These are phyloP conservation scores for Amphichorda felina DNA, from an alignment of 2,329 filamentous ascomycete species.

Conservation along the genomic window DNA sequence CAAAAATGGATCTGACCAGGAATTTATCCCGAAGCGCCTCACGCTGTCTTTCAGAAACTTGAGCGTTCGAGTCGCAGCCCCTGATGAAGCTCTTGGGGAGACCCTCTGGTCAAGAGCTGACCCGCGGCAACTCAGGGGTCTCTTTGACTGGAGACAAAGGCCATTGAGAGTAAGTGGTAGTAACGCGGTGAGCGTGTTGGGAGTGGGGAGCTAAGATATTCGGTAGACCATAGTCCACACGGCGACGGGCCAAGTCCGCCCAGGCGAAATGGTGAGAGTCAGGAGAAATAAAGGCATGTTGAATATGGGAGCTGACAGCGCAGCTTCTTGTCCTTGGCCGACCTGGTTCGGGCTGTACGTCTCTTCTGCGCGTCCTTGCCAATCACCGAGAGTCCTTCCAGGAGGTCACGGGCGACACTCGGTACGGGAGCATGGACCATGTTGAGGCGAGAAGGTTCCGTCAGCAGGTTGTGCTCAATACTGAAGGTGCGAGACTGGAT, in stretches of 20 bases:
- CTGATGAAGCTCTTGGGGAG: constrained; percentile 10
- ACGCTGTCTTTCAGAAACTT: constrained; percentile 10
- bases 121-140: constrained; percentile 6
- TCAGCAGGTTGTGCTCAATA: constrained; percentile 18
- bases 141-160: constrained; percentile 2
- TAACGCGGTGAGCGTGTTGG: too few species aligned
- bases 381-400: constrained; percentile 15
- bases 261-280: constrained; percentile 27
- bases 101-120: constrained; percentile 11
- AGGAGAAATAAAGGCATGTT: background rate
- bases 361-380: constrained; percentile 15
- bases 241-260: constrained; percentile 24
- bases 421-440: constrained; percentile 13
- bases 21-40: constrained; percentile 9
- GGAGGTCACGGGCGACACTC: constrained; percentile 12
- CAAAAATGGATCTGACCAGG: too few species aligned
- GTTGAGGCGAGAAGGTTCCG: constrained; percentile 11
- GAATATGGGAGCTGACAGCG: constrained; percentile 2
- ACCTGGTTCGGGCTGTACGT: constrained; percentile 18
- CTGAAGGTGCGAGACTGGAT: constrained; percentile 13
- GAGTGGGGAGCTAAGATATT: too few species aligned
- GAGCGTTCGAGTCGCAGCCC: constrained; percentile 8
- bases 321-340: constrained; percentile 17
- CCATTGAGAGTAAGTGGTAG: background rate
- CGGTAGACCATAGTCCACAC: constrained; percentile 24